phyloP scores from a whole-genome alignment of 2,329 filamentous ascomycete genomes.

The Raffaelea albimanens region DNA sequence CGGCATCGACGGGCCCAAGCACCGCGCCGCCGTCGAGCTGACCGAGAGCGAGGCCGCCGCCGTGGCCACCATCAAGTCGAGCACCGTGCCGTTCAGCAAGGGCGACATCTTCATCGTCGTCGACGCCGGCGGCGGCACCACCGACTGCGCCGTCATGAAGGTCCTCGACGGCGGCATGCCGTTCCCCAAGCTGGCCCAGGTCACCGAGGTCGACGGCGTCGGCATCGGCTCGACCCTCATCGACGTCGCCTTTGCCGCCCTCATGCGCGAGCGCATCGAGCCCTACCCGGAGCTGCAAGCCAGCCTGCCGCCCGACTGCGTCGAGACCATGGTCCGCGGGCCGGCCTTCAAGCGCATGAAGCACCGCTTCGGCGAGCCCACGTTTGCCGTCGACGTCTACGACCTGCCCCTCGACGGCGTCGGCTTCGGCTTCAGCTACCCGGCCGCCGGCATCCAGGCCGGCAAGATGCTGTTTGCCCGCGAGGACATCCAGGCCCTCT shows the following conservation, averaged over 20 bases:
- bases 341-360: conserved; percentile 17
- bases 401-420: conserved; percentile 34
- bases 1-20: conserved; percentile 27
- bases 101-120: conserved; percentile 33
- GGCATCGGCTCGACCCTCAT: conserved; percentile 37
- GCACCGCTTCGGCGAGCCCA: conserved; percentile 33
- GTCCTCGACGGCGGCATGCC: conserved; percentile 21
- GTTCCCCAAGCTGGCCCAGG: conserved; percentile 18
- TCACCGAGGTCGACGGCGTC: conserved; percentile 31
- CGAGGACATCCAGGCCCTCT: conserved; percentile 31
- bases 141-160: conserved; percentile 34
- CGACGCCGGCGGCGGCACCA: conserved; percentile 37
- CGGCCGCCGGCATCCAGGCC: conserved; percentile 26
- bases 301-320: conserved; percentile 26
- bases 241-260: conserved; percentile 29
- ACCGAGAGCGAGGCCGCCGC: conserved; percentile 39
- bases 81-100: conserved; percentile 24
- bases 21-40: conserved; percentile 31
- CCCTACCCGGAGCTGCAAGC: conserved; percentile 24
- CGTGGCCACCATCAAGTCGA: conserved; percentile 34
- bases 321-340: conserved; percentile 20
- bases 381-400: conserved; percentile 29
- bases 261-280: conserved; percentile 27
- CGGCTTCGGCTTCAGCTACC: conserved; percentile 27
- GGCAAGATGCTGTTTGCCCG: conserved; percentile 30